phyloP scores from a whole-genome alignment of 257 asterid species.

The Vinca minor region DNA sequence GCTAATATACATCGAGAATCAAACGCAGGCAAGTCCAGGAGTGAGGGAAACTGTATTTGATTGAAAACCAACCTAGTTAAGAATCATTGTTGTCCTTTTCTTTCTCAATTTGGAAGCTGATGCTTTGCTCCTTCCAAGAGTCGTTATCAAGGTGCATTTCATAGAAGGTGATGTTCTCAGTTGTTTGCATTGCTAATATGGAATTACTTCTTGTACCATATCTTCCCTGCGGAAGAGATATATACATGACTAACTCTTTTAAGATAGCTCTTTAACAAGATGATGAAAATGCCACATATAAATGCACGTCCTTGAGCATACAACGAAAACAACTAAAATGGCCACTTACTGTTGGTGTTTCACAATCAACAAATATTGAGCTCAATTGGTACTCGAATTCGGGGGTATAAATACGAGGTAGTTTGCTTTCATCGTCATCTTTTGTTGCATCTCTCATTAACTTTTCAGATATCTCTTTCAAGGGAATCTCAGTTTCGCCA shows the following conservation, averaged over 20 bases:
- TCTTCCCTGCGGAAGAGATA: conserved; percentile 34
- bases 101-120: conserved; percentile 32
- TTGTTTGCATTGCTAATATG: conserved; percentile 28
- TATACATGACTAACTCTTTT: neutral
- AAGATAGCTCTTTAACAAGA: neutral
- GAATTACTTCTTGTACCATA: conserved; percentile 83
- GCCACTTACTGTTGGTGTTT: conserved; percentile 41
- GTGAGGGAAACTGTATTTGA: too few species aligned
- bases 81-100: neutral
- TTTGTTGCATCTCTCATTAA: conserved; percentile 44
- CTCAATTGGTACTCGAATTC: conserved; percentile 56
- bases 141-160: conserved; percentile 39
- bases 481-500: conserved; percentile 22
- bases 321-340: neutral
- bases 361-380: conserved; percentile 59
- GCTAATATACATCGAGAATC: conserved; percentile 10
- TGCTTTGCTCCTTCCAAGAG: conserved; percentile 46
- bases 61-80: neutral
- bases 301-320: neutral
- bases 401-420: conserved; percentile 45
- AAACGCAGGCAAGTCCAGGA: too few species aligned
- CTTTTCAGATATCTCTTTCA: conserved; percentile 21
- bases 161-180: conserved; percentile 38
- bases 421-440: conserved; percentile 40
- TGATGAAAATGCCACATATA: neutral